phyloP scores from a whole-genome alignment of 148 eudicot genomes.

The Chenopodium quinoa region DNA sequence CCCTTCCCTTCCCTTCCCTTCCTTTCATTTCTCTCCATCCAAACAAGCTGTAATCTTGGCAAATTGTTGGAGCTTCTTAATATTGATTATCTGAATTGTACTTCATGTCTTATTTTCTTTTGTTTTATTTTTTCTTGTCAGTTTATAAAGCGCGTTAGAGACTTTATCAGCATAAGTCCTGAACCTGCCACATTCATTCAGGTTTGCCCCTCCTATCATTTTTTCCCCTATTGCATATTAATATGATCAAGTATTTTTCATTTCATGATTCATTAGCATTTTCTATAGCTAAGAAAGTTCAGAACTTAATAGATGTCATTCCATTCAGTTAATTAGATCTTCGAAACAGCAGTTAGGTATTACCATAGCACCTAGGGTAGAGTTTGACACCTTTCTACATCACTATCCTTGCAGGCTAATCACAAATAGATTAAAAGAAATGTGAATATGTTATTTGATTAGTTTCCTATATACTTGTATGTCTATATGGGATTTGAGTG shows the following conservation, averaged over 20 bases:
- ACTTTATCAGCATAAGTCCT: conserved; percentile 35
- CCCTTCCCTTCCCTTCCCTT: too few species aligned
- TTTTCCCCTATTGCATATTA: too few species aligned
- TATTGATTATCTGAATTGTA: too few species aligned
- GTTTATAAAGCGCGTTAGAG: conserved; percentile 43
- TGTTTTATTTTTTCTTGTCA: conserved; percentile 28
- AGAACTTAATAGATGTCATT: not conserved
- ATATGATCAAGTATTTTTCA: too few species aligned
- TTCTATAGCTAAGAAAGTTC: not conserved
- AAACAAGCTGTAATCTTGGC: not conserved
- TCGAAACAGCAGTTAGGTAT: not conserved
- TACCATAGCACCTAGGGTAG: not conserved
- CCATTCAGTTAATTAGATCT: not conserved
- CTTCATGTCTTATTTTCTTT: not conserved
- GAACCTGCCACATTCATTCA: conserved; percentile 66
- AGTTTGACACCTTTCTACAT: not conserved
- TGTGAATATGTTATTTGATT: too few species aligned
- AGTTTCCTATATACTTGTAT: not conserved
- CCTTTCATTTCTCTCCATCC: too few species aligned
- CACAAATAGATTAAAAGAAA: not conserved
- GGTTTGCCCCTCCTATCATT: conserved; percentile 30
- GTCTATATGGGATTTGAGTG: not conserved
- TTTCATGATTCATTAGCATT: too few species aligned
- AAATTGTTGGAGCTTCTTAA: not conserved
- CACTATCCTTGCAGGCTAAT: not conserved